Evolutionary conservation across 164 flowering plant species (phyloP).

Genomic region (Vitis vinifera): DNA sequence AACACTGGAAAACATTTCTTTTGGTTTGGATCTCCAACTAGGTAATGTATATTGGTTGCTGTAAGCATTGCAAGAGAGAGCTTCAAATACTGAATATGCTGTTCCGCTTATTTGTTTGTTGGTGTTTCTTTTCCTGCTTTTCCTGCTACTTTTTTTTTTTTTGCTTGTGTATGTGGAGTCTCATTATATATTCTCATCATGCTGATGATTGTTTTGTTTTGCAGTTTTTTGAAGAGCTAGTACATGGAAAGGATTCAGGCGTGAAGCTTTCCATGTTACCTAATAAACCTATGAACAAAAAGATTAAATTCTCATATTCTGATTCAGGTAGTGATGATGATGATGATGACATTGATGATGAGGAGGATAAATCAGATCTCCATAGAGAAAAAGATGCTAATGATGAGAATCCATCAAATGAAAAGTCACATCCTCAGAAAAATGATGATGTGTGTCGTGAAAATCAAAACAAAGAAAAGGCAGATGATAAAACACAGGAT

Average conservation of each 20-base stretch:
- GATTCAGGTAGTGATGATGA: slow-evolving; percentile 62
- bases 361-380: slow-evolving; percentile 12
- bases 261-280: slow-evolving; percentile 22
- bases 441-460: slow-evolving; percentile 6
- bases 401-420: not conserved
- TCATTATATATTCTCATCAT: not conserved
- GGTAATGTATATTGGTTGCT: not conserved
- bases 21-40: not conserved
- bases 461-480: slow-evolving; percentile 9
- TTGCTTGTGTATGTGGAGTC: not conserved
- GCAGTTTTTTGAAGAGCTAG: slow-evolving; percentile 84
- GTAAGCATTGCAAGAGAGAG: not conserved
- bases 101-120: not conserved
- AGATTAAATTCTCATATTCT: slow-evolving; percentile 59
- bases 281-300: slow-evolving; percentile 62
- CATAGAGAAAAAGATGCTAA: not conserved
- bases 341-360: slow-evolving; percentile 34
- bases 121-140: too few species aligned
- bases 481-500: slow-evolving; percentile 2
- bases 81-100: not conserved
- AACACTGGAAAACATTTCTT: not conserved
- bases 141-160: too few species aligned
- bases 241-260: slow-evolving; percentile 46
- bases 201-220: slow-evolving; percentile 6
- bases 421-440: slow-evolving; percentile 9